Conservation (phyloP, 1,139 yeast species). For the Hemisphaericaspora xylofermentans region DNA sequence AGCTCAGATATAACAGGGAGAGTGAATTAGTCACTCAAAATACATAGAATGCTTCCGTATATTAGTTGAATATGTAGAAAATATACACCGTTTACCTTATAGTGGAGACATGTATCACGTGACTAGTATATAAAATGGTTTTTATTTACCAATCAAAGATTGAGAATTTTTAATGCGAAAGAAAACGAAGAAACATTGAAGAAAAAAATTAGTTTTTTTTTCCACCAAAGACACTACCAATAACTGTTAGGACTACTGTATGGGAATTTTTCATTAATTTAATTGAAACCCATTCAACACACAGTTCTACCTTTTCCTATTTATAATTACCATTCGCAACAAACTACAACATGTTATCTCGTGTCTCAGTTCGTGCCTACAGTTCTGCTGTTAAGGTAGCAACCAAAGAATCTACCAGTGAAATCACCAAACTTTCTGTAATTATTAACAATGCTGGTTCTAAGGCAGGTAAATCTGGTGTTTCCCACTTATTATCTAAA, state of each 20-base stretch:
- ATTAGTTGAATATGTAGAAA: neutral
- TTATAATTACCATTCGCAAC: too few relatives aligned
- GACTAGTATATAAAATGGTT: neutral
- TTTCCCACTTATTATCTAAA: constrained; percentile 82
- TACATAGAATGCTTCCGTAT: too few relatives aligned
- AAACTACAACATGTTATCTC: constrained; percentile 36
- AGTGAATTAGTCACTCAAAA: too few relatives aligned
- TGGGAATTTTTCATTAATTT: neutral
- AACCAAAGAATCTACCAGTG: constrained; percentile 53
- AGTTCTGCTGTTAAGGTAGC: constrained; percentile 48
- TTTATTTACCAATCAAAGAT: constrained; percentile 5
- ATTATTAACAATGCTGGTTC: constrained; percentile 83
- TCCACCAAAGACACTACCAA: neutral
- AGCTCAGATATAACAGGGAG: constrained; percentile 35
- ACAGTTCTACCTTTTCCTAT: too few relatives aligned
- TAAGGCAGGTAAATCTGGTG: constrained; percentile 75
- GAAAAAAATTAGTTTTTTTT: neutral
- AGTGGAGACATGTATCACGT: neutral
- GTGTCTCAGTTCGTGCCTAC: constrained; percentile 48
- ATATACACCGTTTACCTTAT: neutral
- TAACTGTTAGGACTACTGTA: neutral
- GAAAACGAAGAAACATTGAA: neutral
- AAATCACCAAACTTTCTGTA: constrained; percentile 67
- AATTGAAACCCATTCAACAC: too few relatives aligned
- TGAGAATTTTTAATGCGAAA: constrained; percentile 5